Percentiles rank a stretch among this genome's conserved stretches.
These are phyloP conservation scores for Gracilaria domingensis DNA, from an alignment of 23 red algal species.

Conservation along the genomic window DNA sequence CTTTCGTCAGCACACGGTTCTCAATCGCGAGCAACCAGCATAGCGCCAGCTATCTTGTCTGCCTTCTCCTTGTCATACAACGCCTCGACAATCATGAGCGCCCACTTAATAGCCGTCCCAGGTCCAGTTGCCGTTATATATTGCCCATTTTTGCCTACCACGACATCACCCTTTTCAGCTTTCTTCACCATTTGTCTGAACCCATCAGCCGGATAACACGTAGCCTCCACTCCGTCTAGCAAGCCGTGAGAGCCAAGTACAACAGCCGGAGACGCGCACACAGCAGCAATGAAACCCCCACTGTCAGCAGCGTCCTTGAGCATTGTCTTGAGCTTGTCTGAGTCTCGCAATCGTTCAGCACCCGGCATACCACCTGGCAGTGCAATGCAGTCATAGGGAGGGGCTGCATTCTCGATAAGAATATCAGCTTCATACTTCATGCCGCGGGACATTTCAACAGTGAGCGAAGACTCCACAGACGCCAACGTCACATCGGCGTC, in stretches of 20 bases:
- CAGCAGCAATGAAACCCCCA: conserved; percentile 74
- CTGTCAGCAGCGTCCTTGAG: conserved; percentile 56
- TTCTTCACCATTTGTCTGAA: conserved; percentile 82
- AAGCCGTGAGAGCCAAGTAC: conserved; percentile 81
- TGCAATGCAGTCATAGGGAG: conserved; percentile 77
- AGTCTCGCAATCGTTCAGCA: conserved; percentile 83
- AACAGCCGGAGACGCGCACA: conserved; percentile 96
- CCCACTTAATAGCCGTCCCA: conserved; percentile 91
- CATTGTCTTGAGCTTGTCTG: conserved; percentile 43
- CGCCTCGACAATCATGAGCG: conserved; percentile 80
- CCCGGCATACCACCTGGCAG: conserved; percentile 94
- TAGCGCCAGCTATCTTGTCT: conserved; percentile 76
- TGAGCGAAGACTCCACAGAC: conserved; percentile 76
- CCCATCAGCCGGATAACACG: conserved; percentile 86
- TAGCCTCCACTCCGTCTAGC: conserved; percentile 80
- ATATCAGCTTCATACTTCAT: conserved; percentile 85
- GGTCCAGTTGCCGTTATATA: conserved; percentile 91
- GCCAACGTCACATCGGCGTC: conserved; percentile 93
- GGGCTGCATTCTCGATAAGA: conserved; percentile 46
- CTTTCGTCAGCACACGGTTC: background rate
- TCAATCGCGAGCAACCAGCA: conserved; percentile 63
- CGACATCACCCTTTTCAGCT: conserved; percentile 68
- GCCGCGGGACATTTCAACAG: conserved; percentile 80
- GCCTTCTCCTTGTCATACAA: conserved; percentile 80
- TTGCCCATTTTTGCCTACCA: conserved; percentile 68